Evolutionary conservation across 495 filamentous ascomycete species (phyloP).

Genomic region (Staphylotrichum longicolle): DNA sequence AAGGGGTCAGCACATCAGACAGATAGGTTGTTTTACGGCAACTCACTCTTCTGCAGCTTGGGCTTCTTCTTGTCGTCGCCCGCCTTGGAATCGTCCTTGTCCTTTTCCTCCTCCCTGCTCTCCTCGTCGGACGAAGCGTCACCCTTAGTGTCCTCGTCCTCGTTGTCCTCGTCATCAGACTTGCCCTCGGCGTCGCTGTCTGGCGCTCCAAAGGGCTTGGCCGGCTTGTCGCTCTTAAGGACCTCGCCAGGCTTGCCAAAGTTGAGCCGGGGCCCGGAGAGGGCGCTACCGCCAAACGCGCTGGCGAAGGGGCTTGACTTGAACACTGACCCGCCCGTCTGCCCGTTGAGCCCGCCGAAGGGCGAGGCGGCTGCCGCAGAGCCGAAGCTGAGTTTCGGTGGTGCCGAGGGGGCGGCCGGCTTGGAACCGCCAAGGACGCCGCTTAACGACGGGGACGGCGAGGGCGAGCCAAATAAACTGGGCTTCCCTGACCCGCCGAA

Average conservation of each 20-base stretch:
- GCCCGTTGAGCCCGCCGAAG: conserved; percentile 27
- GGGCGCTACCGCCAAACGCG: conserved; percentile 55
- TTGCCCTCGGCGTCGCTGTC: conserved; percentile 60
- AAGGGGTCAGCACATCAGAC: conserved; percentile 26
- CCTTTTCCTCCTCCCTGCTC: conserved; percentile 48
- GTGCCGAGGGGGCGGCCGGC: conserved; percentile 33
- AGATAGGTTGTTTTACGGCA: not conserved
- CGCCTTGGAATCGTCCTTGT: conserved; percentile 43
- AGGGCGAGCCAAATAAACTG: conserved; percentile 38
- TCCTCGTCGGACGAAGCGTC: conserved; percentile 30
- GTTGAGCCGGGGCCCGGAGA: conserved; percentile 53
- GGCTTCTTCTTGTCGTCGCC: conserved; percentile 61
- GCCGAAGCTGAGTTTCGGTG: conserved; percentile 39
- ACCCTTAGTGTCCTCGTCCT: conserved; percentile 29
- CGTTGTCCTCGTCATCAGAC: conserved; percentile 45
- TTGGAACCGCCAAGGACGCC: conserved; percentile 31
- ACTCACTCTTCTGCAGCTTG: conserved; percentile 65
- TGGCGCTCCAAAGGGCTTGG: conserved; percentile 69
- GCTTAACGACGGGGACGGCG: conserved; percentile 38
- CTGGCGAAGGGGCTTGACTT: conserved; percentile 42
- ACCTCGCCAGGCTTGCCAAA: conserved; percentile 66
- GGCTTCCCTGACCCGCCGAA: conserved; percentile 37
- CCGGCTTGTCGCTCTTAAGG: conserved; percentile 56
- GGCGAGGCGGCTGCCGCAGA: conserved; percentile 30
- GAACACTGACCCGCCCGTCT: conserved; percentile 43